Conservation (phyloP, 805 yeast genomes). For the Saccharomycopsis synnaedendra region DNA sequence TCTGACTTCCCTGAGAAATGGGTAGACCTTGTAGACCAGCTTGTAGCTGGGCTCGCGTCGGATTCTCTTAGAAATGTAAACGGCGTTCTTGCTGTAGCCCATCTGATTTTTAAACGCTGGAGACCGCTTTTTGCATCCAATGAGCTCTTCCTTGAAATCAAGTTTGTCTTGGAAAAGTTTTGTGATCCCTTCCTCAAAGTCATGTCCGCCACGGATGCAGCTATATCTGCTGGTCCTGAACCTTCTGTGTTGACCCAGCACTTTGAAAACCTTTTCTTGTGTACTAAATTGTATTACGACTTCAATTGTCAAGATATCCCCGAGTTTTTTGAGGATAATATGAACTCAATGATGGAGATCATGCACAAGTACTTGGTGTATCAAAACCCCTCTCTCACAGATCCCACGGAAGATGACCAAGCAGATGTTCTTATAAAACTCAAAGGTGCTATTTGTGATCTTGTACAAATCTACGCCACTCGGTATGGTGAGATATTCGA, state of each 20-base stretch:
- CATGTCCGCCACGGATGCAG: conserved; percentile 53
- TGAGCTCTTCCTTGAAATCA: conserved; percentile 77
- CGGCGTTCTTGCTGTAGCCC: conserved; percentile 86
- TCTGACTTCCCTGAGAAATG: conserved; percentile 90
- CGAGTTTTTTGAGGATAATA: conserved; percentile 90
- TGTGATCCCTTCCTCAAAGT: conserved; percentile 67
- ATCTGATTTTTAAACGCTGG: conserved; percentile 95
- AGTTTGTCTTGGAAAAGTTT: conserved; percentile 76
- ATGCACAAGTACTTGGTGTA: conserved; percentile 72
- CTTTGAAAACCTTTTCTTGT: conserved; percentile 58
- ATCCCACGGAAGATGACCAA: conserved; percentile 52
- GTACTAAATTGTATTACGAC: conserved; percentile 80
- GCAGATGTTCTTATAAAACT: conserved; percentile 59
- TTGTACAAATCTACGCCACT: conserved; percentile 75
- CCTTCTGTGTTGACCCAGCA: conserved; percentile 44
- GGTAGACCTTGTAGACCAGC: conserved; percentile 65
- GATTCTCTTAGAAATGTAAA: conserved; percentile 61
- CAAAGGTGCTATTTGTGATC: conserved; percentile 75
- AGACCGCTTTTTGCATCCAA: conserved; percentile 88
- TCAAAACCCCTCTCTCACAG: conserved; percentile 40
- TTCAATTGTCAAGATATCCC: conserved; percentile 97
- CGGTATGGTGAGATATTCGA: conserved; percentile 89
- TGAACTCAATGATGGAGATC: conserved; percentile 64
- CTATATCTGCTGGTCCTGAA: conserved; percentile 36
- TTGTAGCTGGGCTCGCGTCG: conserved; percentile 44